Evolutionary conservation across 2,329 filamentous ascomycete species (phyloP).

Genomic region (Pleoardoris graminearum): DNA sequence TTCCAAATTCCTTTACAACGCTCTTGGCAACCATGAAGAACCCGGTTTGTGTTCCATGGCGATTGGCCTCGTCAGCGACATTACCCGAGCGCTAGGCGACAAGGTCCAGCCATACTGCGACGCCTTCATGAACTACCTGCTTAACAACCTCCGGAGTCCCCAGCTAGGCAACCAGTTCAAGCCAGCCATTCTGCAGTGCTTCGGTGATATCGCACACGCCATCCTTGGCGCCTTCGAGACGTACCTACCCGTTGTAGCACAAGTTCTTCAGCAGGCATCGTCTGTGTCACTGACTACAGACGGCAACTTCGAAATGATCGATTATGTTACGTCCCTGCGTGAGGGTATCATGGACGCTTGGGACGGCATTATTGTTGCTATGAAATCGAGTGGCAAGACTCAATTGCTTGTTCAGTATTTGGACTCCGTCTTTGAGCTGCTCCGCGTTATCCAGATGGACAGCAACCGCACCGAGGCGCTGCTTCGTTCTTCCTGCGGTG

Average conservation of each 20-base stretch:
- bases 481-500: slow-evolving; percentile 93
- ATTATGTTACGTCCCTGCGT: slow-evolving; percentile 91
- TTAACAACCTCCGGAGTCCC: slow-evolving; percentile 86
- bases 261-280: slow-evolving; percentile 91
- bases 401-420: slow-evolving; percentile 75
- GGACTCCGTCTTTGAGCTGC: slow-evolving; percentile 81
- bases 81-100: slow-evolving; percentile 86
- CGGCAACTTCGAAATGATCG: slow-evolving; percentile 90
- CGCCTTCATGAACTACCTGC: slow-evolving; percentile 95
- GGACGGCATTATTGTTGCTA: slow-evolving; percentile 93
- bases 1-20: slow-evolving; percentile 87
- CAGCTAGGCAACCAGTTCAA: slow-evolving; percentile 95
- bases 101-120: slow-evolving; percentile 95
- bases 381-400: slow-evolving; percentile 80
- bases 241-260: slow-evolving; percentile 88
- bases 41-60: slow-evolving; percentile 93
- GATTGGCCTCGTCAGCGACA: slow-evolving; percentile 95
- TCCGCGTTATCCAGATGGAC: slow-evolving; percentile 79
- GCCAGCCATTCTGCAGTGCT: slow-evolving; percentile 95
- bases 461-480: slow-evolving; percentile 87
- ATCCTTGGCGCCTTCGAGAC: slow-evolving; percentile 91
- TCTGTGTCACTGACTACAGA: slow-evolving; percentile 78
- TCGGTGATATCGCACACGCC: slow-evolving; percentile 94
- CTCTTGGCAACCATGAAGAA: slow-evolving; percentile 93
- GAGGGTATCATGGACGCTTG: slow-evolving; percentile 99